Evolutionary conservation across 179 eudicot genomes (phyloP), one percentile per base, ranked within the genome.

Genomic region (Sideroxylon spinosum): DNA sequence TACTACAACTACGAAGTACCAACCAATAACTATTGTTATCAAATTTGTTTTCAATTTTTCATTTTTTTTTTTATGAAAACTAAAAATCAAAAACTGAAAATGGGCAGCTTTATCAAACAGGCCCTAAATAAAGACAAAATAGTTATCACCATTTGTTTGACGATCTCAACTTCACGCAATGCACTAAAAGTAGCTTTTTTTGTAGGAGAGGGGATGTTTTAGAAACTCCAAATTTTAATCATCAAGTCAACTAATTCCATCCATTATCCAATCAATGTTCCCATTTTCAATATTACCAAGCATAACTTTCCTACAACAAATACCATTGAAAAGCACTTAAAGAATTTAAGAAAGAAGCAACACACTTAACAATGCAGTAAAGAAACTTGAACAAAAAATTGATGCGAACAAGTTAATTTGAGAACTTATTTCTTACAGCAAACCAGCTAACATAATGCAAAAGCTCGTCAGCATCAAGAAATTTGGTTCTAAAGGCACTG

Each of bases 371-470:
- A 73, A 56, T 19, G 23, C 9, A 73, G 28, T 28, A 71, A 52
- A 14, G 13, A 23, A 14, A 17, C 37, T 23, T 14, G 7, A 16
- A 23, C 16, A 59, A 19, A 50, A 29, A 17, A 29, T 32, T 67
- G 2, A 70, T 28, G 49, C 20, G 12, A 32, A 61, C 17, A 56
- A 19, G 64, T 70, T 52, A 65, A 37, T 4, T n/a, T 6, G 22
- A 62, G 26, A 17, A 79, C 22, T 26, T 20, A 68, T 23, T 50
- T 79, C 93, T 89, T 84, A 95, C 98, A 79, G 95, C 93, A 83
- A 90, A 86, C 98, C 94, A 95, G 90, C 93, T 80, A 67, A 90
- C 86, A 77, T 95, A 95, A 87, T 90, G 88, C 87, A 91, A 82
- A 69, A 95, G 93, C 85, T 95, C 98, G 83, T 95, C 98, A 22